phyloP scores from a whole-genome alignment of 1,284 basidiomycete species.

The Schizophyllum commune region DNA sequence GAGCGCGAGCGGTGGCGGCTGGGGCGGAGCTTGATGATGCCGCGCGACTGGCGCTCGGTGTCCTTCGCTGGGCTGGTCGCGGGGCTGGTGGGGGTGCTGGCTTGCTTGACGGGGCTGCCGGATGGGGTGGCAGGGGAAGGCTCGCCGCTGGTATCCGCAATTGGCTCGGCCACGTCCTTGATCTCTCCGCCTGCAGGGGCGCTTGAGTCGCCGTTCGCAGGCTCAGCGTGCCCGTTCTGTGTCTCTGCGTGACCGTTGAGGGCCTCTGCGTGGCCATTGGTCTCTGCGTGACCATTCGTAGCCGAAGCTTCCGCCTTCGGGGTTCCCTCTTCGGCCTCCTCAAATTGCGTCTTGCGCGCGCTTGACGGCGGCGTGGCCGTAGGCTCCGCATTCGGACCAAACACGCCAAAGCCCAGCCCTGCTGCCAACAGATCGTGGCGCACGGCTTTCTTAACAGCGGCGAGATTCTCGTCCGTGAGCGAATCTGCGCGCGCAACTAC shows the following conservation, averaged over 20 bases:
- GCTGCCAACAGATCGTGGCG: constrained; percentile 53
- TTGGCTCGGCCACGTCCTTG: constrained; percentile 29
- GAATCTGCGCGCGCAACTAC: constrained; percentile 72
- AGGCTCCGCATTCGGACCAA: constrained; percentile 33
- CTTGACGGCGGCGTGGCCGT: constrained; percentile 11
- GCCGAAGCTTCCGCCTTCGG: constrained; percentile 17
- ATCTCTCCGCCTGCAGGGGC: constrained; percentile 1
- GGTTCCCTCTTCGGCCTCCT: constrained; percentile 4
- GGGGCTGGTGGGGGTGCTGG: not conserved
- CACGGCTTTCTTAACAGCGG: constrained; percentile 60
- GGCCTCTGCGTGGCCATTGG: constrained; percentile 18
- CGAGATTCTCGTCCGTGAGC: constrained; percentile 64
- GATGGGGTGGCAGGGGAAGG: not conserved
- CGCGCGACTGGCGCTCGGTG: constrained; percentile 49
- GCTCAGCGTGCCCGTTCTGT: constrained; percentile 12
- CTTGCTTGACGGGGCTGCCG: not conserved
- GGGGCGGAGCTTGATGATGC: constrained; percentile 64
- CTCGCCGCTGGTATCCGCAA: not conserved
- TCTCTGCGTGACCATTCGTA: constrained; percentile 12
- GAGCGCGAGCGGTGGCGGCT: constrained; percentile 54
- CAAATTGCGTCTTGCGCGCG: constrained; percentile 26
- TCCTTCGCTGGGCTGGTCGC: constrained; percentile 12
- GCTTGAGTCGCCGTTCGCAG: constrained; percentile 19
- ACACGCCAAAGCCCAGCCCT: constrained; percentile 66
- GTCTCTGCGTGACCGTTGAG: constrained; percentile 21